phyloP scores from a whole-genome alignment of 163 green algal species.

The Smithsoniella earleae region DNA sequence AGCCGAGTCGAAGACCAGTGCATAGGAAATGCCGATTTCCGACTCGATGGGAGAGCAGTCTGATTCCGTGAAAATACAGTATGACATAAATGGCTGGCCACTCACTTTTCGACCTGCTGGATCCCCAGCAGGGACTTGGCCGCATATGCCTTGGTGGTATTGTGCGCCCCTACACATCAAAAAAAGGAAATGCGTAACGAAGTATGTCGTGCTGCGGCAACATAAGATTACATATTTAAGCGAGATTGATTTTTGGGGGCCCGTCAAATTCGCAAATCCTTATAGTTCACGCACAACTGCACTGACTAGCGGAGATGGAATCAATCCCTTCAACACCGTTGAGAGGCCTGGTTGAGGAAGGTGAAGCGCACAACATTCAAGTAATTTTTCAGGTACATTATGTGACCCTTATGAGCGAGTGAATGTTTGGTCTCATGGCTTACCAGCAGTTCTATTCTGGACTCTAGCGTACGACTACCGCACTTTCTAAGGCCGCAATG shows the following conservation, averaged over 20 bases:
- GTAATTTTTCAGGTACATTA: conserved; percentile 43
- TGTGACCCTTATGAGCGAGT: conserved; percentile 75
- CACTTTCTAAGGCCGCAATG: too few relatives aligned
- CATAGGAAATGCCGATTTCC: too few relatives aligned
- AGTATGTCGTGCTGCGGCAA: conserved; percentile 11
- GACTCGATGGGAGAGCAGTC: too few relatives aligned
- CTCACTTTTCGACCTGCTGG: conserved; percentile 51
- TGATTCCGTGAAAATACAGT: not conserved
- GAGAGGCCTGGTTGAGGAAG: too few relatives aligned
- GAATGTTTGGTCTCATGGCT: conserved; percentile 76
- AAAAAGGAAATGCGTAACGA: not conserved
- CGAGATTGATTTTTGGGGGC: conserved; percentile 11
- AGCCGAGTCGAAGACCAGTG: too few relatives aligned
- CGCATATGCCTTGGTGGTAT: conserved; percentile 57
- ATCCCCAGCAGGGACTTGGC: conserved; percentile 50
- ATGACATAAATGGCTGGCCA: not conserved
- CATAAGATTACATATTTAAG: conserved; percentile 1
- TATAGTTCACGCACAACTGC: not conserved
- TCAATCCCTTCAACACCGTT: not conserved
- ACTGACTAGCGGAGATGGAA: conserved; percentile 26
- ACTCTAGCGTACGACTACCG: conserved; percentile 50
- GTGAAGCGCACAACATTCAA: too few relatives aligned
- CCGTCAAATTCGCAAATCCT: not conserved
- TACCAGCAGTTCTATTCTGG: conserved; percentile 53
- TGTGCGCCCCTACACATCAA: conserved; percentile 40